Evolutionary conservation across 2,329 filamentous ascomycete genomes (phyloP), one percentile per base, ranked within the genome.

Genomic region (Diplodia corticola): DNA sequence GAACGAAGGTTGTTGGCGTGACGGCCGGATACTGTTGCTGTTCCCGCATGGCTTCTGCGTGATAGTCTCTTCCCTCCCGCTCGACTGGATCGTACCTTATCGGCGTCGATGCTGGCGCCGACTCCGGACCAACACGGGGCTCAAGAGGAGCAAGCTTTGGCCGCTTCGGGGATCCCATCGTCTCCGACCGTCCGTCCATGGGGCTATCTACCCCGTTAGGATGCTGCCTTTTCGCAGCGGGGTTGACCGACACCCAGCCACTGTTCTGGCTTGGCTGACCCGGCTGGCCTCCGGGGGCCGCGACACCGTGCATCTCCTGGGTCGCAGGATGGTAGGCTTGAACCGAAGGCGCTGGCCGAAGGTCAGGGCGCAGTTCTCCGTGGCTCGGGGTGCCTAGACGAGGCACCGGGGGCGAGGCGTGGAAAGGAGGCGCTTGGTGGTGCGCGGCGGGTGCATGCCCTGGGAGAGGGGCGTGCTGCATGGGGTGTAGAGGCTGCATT

Each of bases 171-270:
- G 80, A 81, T 57, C 74, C 79, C 6, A 76, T 67, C 28, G 69
- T 40, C 69, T 63, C 74, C 68, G 70, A 73, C 69, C 69, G 74
- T 66, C 53, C 73, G 50, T 73, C 72, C 46, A 70, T 72, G 9
- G 73, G 70, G 40, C 70, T 75, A 15, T 78, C 75, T 24, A 77
- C 72, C n/a, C 76, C 76, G 37, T 75, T 74, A 5, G 77, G 68
- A 35, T 72, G 72, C 26, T 69, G 70, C 3, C 81, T 78, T 68
- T 83, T 83, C 2, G 72, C 69, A 6, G 75, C 74, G 44, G 77
- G 71, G 64, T 83, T 83, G 22, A 82, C 77, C 5, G 80, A 73
- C 1, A 79, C 77, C 81, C 81, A 83, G 17, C 79, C 80, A 53
- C 71, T 76, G 55, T 51, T 35, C n/a, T 67, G 65, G 33, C 40